phyloP scores from a whole-genome alignment of 306 rosid species.

The Hippophae rhamnoides region DNA sequence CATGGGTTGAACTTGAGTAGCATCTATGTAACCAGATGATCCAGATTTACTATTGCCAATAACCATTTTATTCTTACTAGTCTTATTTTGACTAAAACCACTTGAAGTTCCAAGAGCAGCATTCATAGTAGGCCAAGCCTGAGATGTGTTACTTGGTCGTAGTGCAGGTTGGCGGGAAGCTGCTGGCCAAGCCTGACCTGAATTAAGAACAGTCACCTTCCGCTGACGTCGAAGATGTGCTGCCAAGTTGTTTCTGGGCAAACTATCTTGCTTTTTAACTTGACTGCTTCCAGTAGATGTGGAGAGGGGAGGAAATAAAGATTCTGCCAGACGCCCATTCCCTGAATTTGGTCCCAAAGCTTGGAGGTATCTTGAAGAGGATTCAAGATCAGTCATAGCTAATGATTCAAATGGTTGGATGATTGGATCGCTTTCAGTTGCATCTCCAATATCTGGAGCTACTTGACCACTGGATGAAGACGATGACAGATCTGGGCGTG shows the following conservation, averaged over 20 bases:
- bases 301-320: constrained; percentile 85
- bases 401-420: constrained; percentile 55
- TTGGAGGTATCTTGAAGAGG: constrained; percentile 69
- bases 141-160: constrained; percentile 31
- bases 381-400: constrained; percentile 39
- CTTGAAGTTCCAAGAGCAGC: constrained; percentile 12
- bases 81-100: constrained; percentile 21
- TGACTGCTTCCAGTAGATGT: constrained; percentile 43
- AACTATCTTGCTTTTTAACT: constrained; percentile 44
- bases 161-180: constrained; percentile 42
- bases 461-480: constrained; percentile 33
- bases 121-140: constrained; percentile 38
- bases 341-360: constrained; percentile 64
- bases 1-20: constrained; percentile 26
- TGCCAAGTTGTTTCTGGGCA: constrained; percentile 67
- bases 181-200: constrained; percentile 71
- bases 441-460: constrained; percentile 31
- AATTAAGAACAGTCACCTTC: constrained; percentile 40
- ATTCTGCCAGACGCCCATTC: constrained; percentile 40
- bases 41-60: constrained; percentile 18
- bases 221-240: constrained; percentile 62
- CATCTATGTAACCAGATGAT: constrained; percentile 19
- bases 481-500: constrained; percentile 24
- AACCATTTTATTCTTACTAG: constrained; percentile 15
- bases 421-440: constrained; percentile 41